Base-by-base conservation (phyloP, 2,329 filamentous ascomycete species). In the Metarhizium rileyi region DNA sequence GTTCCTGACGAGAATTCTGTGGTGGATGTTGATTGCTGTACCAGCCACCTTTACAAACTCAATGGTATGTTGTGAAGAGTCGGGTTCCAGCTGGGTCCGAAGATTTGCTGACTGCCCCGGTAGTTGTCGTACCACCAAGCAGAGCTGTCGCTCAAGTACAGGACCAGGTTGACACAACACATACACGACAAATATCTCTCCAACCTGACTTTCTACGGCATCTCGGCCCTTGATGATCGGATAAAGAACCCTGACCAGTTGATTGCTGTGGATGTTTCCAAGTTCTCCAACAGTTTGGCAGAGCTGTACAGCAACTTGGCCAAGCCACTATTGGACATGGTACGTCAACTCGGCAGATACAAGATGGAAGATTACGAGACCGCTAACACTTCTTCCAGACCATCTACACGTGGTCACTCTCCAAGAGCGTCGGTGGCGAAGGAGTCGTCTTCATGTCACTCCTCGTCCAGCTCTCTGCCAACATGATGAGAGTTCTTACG, bases 231-330 rank as follows among this genome's bases (percentile, higher is more conserved):
- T 33, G 93, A 98, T 61, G 93, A 98, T 65, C 83, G 93, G 63
- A 95, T 98, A 76, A 95, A 96, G 74, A 98, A 98, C 63, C 89
- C 93, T 3, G 93, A 98, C 63, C 93, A 98, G 69, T 78, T 98
- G 41, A 95, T 98, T 59, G 93, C 91, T 0, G 91, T 97, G 26
- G 93, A 98, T 64, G 89, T 98, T 9, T 87, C 90, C 53, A 91
- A 93, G 60, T 98, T 98, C 71, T 93, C 90, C 25, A 95, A 95
- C 66, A 95, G 88, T 59, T 70, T 97, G 53, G 91, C 93, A 1
- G 91, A 97, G 66, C 72, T 98, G 6, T 98, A 98, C 68, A 95
- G 90, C 54, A 97, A 97, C 63, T 72, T 98, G 35, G 93, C 93
- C 2, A 98, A 98, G 66, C 93, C 93, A 0, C 75, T 95, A 4